Evolutionary conservation across 805 yeast species (phyloP), one percentile per base, ranked within the genome.

Genomic region (Wickerhamiella parazyma): DNA sequence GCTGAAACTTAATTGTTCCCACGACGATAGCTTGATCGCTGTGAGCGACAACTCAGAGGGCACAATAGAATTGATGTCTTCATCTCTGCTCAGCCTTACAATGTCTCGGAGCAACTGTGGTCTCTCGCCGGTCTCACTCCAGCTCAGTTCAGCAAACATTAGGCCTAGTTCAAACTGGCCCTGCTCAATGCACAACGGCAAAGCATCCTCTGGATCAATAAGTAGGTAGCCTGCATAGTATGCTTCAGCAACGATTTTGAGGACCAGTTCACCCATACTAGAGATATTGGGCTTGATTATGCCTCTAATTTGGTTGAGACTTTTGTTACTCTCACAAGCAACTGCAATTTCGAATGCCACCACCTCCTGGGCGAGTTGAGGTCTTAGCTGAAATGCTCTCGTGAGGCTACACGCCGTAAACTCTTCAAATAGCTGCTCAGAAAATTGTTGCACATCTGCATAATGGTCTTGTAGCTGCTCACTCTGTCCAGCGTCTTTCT

Each of bases 1-100:
- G 4, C 42, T 37, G 14, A 26, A 40, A 8, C 43, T 45, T 14
- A 50, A 41, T 10, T 26, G 39, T 4, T 41, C 41, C 51, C 51
- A 46, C 5, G 34, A 33, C 21, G 35, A 17, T n/a, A 45, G 35
- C 6, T 33, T 29, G 10, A 29, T 28, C 6, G 36, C 9, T 1
- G 35, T 12, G 11, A 49, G 34, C 3, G 44, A 34, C 4, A 41
- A 24, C 16, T 16, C 19, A 8, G 16, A 4, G 14, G 31, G 14
- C 5, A 28, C 31, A 28, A 28, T 28, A 7, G 31, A 14, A 14
- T 28, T 28, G 31, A 28, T 28, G 31, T 28, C 31, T 16, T 28
- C 31, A 12, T 28, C 31, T 16, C 12, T n/a, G 16, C 31, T 28
- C 31, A 28, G 5, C 3, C 16, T n/a, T 11, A 28, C 31, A 28